Evolutionary conservation across 371 early-diverging fungal genomes (phyloP).

Genomic region (Lichtheimia corymbifera): DNA sequence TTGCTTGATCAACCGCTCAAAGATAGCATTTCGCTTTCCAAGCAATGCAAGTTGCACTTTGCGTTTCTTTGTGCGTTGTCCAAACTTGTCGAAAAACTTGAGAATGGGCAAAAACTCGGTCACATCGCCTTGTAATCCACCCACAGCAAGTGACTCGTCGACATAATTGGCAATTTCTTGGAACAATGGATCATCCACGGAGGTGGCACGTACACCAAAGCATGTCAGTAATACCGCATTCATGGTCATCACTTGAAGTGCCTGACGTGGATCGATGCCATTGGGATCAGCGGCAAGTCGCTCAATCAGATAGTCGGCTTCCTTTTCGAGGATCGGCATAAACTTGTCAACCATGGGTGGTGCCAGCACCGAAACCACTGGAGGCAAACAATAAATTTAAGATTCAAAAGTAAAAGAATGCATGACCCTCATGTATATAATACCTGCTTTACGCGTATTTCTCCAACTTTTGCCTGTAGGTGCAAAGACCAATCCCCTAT

Average conservation of each 20-base stretch:
- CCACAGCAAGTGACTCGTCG: slow-evolving; percentile 1
- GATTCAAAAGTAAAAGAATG: no score
- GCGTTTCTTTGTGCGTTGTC: neutral
- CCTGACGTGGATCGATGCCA: slow-evolving; percentile 4
- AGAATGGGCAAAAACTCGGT: slow-evolving; percentile 16
- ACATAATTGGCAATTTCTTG: slow-evolving; percentile 8
- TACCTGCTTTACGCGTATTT: slow-evolving; percentile 16
- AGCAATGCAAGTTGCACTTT: neutral
- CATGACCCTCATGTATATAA: no score
- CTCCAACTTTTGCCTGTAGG: slow-evolving; percentile 10
- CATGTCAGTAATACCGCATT: slow-evolving; percentile 12
- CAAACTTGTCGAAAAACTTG: slow-evolving; percentile 5
- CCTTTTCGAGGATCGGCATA: slow-evolving; percentile 4
- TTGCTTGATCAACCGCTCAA: slow-evolving; percentile 5
- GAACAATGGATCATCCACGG: slow-evolving; percentile 16
- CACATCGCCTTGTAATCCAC: slow-evolving; percentile 11
- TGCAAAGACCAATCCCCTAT: slow-evolving; percentile 16
- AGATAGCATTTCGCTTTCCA: slow-evolving; percentile 3
- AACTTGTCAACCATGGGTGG: neutral
- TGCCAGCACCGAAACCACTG: no score
- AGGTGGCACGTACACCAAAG: slow-evolving; percentile 11
- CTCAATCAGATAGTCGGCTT: slow-evolving; percentile 13
- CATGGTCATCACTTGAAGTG: slow-evolving; percentile 6
- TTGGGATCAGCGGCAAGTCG: neutral
- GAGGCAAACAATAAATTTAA: no score